phyloP scores from a whole-genome alignment of 2,329 filamentous ascomycete species.

The Pseudogymnoascus sp. region DNA sequence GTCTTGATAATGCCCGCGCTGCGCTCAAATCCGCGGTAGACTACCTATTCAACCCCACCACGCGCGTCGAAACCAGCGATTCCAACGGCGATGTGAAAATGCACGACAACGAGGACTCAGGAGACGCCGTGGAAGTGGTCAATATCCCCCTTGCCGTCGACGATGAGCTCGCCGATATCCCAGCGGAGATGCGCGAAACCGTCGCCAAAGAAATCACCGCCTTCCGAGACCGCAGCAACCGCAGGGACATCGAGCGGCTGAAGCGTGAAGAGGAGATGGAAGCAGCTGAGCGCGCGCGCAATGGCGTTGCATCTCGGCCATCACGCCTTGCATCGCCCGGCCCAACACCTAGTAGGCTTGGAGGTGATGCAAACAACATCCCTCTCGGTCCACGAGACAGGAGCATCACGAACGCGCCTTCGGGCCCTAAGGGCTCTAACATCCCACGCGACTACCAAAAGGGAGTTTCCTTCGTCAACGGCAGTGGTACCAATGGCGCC shows the following conservation, averaged over 20 bases:
- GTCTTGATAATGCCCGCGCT: slow-evolving; percentile 60
- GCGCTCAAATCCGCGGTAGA: slow-evolving; percentile 61
- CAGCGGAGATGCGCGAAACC: slow-evolving; percentile 89
- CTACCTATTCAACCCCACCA: slow-evolving; percentile 62
- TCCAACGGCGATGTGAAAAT: slow-evolving; percentile 61
- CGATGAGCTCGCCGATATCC: slow-evolving; percentile 91
- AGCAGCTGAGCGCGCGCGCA: slow-evolving; percentile 69
- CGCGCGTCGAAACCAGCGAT: slow-evolving; percentile 42
- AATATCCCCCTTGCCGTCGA: slow-evolving; percentile 83
- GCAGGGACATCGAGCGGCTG: slow-evolving; percentile 79
- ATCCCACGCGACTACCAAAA: slow-evolving; percentile 67
- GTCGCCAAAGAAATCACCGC: slow-evolving; percentile 90
- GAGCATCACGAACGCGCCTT: slow-evolving; percentile 65
- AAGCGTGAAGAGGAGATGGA: slow-evolving; percentile 89
- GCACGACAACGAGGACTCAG: slow-evolving; percentile 52
- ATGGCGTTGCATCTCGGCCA: slow-evolving; percentile 49
- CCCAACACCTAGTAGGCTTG: slow-evolving; percentile 42
- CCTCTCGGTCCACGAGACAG: slow-evolving; percentile 65
- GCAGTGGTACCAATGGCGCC: slow-evolving; percentile 57
- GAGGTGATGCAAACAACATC: slow-evolving; percentile 62
- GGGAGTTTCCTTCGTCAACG: slow-evolving; percentile 75
- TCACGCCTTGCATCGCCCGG: slow-evolving; percentile 68
- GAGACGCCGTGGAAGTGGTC: slow-evolving; percentile 70
- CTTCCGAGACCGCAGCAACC: slow-evolving; percentile 85
- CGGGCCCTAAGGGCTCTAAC: slow-evolving; percentile 57